Percentiles rank a stretch among this genome's conserved stretches.
phyloP scores from a whole-genome alignment of 805 yeast species.

The Yarrowia sp. region DNA sequence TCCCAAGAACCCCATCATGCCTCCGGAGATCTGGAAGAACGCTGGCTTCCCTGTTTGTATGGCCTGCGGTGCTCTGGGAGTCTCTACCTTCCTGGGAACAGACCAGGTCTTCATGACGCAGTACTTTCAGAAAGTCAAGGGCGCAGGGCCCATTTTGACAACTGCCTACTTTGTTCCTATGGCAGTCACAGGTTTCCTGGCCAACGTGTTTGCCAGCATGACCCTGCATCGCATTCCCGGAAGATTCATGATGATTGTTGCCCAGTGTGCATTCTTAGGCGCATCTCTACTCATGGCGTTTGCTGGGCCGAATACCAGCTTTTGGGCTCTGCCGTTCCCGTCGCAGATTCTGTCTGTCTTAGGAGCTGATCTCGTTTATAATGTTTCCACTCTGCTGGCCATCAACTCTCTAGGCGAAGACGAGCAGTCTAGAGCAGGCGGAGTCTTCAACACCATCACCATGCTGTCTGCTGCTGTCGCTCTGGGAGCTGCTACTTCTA shows the following conservation, averaged over 20 bases:
- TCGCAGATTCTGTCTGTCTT: slow-evolving; percentile 44
- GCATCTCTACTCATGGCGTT: slow-evolving; percentile 47
- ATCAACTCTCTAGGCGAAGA: slow-evolving; percentile 43
- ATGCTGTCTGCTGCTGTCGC: slow-evolving; percentile 47
- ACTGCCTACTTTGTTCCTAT: slow-evolving; percentile 48
- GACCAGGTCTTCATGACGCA: slow-evolving; percentile 44
- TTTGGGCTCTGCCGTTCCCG: slow-evolving; percentile 50
- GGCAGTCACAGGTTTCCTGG: slow-evolving; percentile 45
- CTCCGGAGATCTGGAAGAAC: slow-evolving; percentile 45
- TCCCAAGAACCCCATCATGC: slow-evolving; percentile 49
- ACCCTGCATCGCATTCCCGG: slow-evolving; percentile 49
- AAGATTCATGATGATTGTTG: slow-evolving; percentile 41
- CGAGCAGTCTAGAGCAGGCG: slow-evolving; percentile 49
- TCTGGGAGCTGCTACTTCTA: slow-evolving; percentile 44
- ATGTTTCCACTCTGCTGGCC: slow-evolving; percentile 47
- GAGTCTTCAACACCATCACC: slow-evolving; percentile 47
- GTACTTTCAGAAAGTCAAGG: slow-evolving; percentile 45
- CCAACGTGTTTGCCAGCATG: slow-evolving; percentile 48
- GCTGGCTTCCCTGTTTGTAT: slow-evolving; percentile 44
- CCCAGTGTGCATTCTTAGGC: slow-evolving; percentile 41
- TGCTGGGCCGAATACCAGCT: slow-evolving; percentile 39
- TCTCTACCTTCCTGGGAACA: slow-evolving; percentile 47
- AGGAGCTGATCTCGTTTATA: slow-evolving; percentile 51
- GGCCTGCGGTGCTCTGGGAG: slow-evolving; percentile 41
- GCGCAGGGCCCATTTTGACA: slow-evolving; percentile 44